Base-by-base conservation (phyloP, 176 grass and related monocot genomes). In the Sorghum bicolor region DNA sequence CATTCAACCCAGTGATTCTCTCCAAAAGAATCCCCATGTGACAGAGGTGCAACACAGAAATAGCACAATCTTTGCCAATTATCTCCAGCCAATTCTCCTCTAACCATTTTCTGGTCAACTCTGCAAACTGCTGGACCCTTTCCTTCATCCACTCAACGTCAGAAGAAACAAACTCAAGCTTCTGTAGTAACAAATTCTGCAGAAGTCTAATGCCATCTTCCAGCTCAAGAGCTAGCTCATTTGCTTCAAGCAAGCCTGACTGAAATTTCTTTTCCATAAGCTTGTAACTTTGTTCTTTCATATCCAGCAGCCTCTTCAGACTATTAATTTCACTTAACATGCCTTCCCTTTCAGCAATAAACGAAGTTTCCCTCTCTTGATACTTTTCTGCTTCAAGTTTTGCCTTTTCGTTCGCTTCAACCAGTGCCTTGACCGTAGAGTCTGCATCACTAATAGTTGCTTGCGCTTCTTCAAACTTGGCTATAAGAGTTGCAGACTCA, bases 21-120 rank as follows among this genome's bases (percentile, higher is more conserved):
- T 95, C 93, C 48, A 94, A 77, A 70, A 98, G 80, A 81, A 93
- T 95, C 29, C 93, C 93, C 93, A 98, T 95, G 72, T 98, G 93
- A 71, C 96, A 98, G 36, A 98, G 86, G 72, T 98, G 93, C 48
- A 98, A 87, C 15, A 95, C 91, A 50, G 96, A 98, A 82, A 98
- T 64, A 71, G 93, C 85, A 92, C 93, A 98, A 86, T 98, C 96
- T 88, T 95, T 98, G 85, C 85, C 84, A 65, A 98, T 95, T 41
- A 98, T 98, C 73, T 93, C 96, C 75, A 87, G 77, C 96, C 96
- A 98, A 69, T 80, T 98, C 43, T 93, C 91, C 72, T 91, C 93
- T 72, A 98, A 87, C 87, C 83, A 95, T 34, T 79, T 89, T 78
- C 91, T 94, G 33, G 60, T 81, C 62, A 83, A 85, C 48, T 82